Evolutionary conservation across 2,329 filamentous ascomycete genomes (phyloP), one percentile per base, ranked within the genome.

Genomic region (Pezicula radicicola): DNA sequence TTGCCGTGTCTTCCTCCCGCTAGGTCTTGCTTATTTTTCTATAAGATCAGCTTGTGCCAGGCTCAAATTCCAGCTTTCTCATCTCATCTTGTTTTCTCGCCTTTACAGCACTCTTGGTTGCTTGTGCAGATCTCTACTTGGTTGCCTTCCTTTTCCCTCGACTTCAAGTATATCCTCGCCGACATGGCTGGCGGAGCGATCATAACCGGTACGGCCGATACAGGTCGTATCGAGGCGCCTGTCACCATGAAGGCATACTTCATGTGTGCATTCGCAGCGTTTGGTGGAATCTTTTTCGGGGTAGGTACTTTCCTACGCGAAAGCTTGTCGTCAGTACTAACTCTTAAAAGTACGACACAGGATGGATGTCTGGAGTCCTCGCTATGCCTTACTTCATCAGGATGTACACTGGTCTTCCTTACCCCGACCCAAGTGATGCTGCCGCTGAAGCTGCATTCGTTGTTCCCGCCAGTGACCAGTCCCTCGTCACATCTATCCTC

Each of bases 171-270:
- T 13, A 33, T 33, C 30, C 40, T 42, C 40, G 18, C 16, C 18
- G 25, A 19, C 5, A 42, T 42, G 40, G 40, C 40, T 42, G 40
- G 40, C 25, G 40, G 40, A 42, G 40, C 40, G 12, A 42, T 42
- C 18, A 42, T 42, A 6, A 42, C 40, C 2, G 43, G 27, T 37
- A 37, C 51, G 25, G 12, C 89, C 72, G 86, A 89, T 74, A 89
- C 89, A 7, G 72, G 75, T 60, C 74, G 76, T 58, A 76, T 85
- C 65, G 84, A 87, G 74, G 83, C 84, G 15, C 83, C 84, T 60
- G 78, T 87, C 62, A 87, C 84, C 59, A 72, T 80, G 72, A 82
- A 83, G 74, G 83, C 83, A 51, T 87, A 87, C 68, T 55, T 85
- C 45, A 77, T 86, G 63, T 87, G 83, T 69, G 83, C 81, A 59